Conservation (phyloP, 208 protist genomes). For the Leishmania gerbilli region DNA sequence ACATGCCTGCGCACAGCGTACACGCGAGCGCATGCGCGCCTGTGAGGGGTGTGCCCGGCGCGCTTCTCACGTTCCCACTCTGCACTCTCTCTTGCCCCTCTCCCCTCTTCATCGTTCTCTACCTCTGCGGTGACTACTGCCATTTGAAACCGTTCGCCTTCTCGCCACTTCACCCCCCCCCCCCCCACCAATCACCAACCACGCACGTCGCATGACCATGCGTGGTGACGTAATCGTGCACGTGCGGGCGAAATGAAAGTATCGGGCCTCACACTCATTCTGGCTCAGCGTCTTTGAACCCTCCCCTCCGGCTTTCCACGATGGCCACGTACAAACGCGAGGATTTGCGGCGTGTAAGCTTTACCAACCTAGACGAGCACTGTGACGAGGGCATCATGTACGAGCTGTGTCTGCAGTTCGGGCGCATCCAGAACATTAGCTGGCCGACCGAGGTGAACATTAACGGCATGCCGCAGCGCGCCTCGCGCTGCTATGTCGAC, state of each 20-base stretch:
- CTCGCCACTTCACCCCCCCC: neutral
- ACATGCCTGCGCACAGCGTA: neutral
- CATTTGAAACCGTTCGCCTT: neutral
- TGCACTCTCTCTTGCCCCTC: neutral
- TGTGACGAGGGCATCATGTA: constrained; percentile 80
- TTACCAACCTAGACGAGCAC: constrained; percentile 77
- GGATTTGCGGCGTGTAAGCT: constrained; percentile 74
- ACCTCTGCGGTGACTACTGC: neutral
- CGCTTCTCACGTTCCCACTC: neutral
- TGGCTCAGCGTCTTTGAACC: neutral
- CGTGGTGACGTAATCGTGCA: neutral
- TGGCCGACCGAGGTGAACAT: constrained; percentile 58
- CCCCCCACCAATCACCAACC: too few species aligned
- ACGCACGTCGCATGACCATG: neutral
- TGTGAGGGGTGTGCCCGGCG: neutral
- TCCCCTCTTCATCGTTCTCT: neutral
- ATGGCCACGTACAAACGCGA: constrained; percentile 83
- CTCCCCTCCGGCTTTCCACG: neutral
- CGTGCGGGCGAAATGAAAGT: neutral
- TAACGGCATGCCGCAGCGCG: constrained; percentile 53
- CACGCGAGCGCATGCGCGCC: neutral
- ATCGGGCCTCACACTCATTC: neutral
- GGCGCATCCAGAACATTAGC: constrained; percentile 66
- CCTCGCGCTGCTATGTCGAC: constrained; percentile 79
- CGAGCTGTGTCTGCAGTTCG: constrained; percentile 86